Base-by-base conservation (phyloP, 352 stramenopile genomes). In the Phytophthora sp. region DNA sequence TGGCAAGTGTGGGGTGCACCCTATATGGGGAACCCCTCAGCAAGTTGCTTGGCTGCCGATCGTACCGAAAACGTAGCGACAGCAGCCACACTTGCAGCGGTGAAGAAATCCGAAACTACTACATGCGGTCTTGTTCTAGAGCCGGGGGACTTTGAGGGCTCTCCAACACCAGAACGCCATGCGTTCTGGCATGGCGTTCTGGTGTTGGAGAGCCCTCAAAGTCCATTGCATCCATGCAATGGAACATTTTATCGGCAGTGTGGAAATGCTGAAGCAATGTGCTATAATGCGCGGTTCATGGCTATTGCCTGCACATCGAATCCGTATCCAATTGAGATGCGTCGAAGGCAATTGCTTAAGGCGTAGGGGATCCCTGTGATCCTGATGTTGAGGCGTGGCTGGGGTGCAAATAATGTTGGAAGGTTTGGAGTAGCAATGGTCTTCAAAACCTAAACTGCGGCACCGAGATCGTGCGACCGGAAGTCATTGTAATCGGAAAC, bases 221-320 rank as follows among this genome's bases (percentile, higher is more conserved):
- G 50, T 0, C 28, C 26, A 6, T 53, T 60, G 18, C 15, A 28
- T 6, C 18, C 26, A 2, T 80, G 76, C 53, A 63, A 54, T 9
- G 76, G 66, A 0, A 64, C 56, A 0, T 45, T 74, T 52, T 77
- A 69, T 12, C 44, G 45, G 3, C 52, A 72, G 31, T 72, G 72
- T n/a, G n/a, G n/a, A n/a, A 34, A 34, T 34, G 6, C 28, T 27
- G 35, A 56, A 21, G 43, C 43, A 24, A 63, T 63, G 54, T 56
- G 44, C 38, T 69, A 64, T 39, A 58, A 58, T 21, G 46, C 42
- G 3, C 31, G 55, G 3, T 23, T 51, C 18, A 66, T 72, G 63
- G 57, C n/a, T 1, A 62, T 72, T 12, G 28, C 42, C 17, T 62
- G 62, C 13, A 43, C 49, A 5, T 4, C 26, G 10, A 63, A 59